Evolutionary conservation across 768 basidiomycete genomes (phyloP), one percentile per base, ranked within the genome.

Genomic region (Strobilomyces confusus): DNA sequence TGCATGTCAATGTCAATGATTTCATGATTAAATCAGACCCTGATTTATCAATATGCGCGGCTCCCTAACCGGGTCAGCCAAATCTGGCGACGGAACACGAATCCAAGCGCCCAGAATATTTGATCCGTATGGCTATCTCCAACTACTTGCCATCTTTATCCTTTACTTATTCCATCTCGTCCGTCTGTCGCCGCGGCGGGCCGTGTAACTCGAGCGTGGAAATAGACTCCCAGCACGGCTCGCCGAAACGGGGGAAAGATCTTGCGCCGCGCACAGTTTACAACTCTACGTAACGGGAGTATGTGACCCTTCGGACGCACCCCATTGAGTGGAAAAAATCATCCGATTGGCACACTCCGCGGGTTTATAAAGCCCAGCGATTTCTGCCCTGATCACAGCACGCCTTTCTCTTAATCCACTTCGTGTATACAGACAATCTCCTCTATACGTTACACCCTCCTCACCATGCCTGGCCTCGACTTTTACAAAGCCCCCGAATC

Each of bases 401-500:
- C 52, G 30, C 42, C 44, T 49, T 49, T 45, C 25, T 49, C 49
- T 52, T 58, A 59, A 59, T 63, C 58, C 51, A 5, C 43, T 32
- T 47, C 67, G 64, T 69, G 56, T 54, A 65, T 58, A 65, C 52
- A 32, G 17, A 48, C 61, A 48, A 36, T 0, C 42, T 20, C 30
- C 15, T 26, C 43, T 52, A n/a, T n/a, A 52, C 55, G 14, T 46
- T 54, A 55, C 51, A 43, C 37, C 47, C 15, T 59, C 38, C 37
- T 45, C 36, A 56, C 45, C 53, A 71, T 71, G 70, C 70, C 70
- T 55, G 68, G 68, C 12, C 68, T 72, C 43, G 70, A 70, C 56
- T 72, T 63, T 29, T 65, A 67, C 60, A 72, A 51, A 37, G 49
- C 47, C 40, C 42, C 57, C 32, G 63, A 61, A 42, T 33, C 61